These are phyloP conservation scores for Biancaea sappan DNA, from an alignment of 306 rosid species.

Conservation along the genomic window DNA sequence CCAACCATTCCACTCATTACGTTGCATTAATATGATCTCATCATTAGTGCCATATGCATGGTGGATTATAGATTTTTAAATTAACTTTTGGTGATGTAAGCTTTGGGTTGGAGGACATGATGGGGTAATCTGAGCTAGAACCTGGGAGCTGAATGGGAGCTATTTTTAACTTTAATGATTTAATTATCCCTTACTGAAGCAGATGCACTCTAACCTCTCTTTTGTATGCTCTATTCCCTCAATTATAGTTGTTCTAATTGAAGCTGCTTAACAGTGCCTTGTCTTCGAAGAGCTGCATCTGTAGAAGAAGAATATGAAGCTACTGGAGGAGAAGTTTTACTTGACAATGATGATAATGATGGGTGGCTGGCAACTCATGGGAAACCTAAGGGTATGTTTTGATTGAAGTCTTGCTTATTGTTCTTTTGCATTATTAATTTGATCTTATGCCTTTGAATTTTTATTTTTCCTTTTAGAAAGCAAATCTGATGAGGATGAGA, in stretches of 20 bases:
- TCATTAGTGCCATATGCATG: constrained; percentile 7
- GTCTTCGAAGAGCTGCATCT: constrained; percentile 88
- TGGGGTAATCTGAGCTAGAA: no score
- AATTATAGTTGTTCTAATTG: not conserved
- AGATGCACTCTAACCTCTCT: not conserved
- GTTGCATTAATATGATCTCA: not conserved
- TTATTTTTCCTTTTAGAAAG: constrained; percentile 47
- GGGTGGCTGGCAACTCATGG: constrained; percentile 99
- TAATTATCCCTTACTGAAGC: not conserved
- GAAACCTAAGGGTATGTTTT: constrained; percentile 74
- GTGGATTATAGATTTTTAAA: not conserved
- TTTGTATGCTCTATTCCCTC: not conserved
- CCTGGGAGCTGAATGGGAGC: not conserved
- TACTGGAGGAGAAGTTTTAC: constrained; percentile 88
- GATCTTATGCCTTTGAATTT: constrained; percentile 10
- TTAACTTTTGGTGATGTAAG: not conserved
- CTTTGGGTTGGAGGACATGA: not conserved
- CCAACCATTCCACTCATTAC: not conserved
- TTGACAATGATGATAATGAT: constrained; percentile 89
- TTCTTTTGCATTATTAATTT: constrained; percentile 8
- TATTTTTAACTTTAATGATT: not conserved
- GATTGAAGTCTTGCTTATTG: not conserved
- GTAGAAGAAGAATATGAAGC: constrained; percentile 98
- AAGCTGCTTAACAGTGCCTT: constrained; percentile 71
- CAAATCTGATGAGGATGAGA: constrained; percentile 71